Evolutionary conservation across 257 asterid genomes (phyloP).

Genomic region (Ocimum tenuiflorum): DNA sequence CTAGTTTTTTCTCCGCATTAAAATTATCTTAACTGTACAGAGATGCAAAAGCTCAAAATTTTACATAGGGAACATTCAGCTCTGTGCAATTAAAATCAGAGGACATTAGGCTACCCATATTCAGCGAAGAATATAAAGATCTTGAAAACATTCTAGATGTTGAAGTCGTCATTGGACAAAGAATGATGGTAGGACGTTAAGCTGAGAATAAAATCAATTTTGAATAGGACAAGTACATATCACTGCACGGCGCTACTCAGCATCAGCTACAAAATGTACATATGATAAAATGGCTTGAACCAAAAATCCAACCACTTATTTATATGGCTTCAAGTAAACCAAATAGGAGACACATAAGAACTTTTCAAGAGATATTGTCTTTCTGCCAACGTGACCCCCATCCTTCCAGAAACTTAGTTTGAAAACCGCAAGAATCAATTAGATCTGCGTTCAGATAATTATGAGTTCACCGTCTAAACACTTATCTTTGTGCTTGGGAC

Average conservation of each 20-base stretch:
- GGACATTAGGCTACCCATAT: background rate
- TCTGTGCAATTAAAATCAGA: background rate
- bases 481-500: background rate
- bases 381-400: no score
- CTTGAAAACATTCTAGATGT: background rate
- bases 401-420: background rate
- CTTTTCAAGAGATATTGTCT: background rate
- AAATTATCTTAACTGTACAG: background rate
- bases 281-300: background rate
- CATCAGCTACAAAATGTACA: background rate
- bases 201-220: conserved; percentile 1
- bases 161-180: background rate
- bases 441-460: background rate
- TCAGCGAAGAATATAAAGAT: background rate
- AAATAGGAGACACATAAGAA: background rate
- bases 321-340: background rate
- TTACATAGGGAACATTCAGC: background rate
- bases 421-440: conserved; percentile 2
- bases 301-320: background rate
- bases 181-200: background rate
- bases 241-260: background rate
- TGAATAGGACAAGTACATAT: background rate
- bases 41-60: background rate
- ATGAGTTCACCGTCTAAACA: background rate
- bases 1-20: background rate